Evolutionary conservation across 371 early-diverging fungal species (phyloP).

Genomic region (Apophysomyces sp.): DNA sequence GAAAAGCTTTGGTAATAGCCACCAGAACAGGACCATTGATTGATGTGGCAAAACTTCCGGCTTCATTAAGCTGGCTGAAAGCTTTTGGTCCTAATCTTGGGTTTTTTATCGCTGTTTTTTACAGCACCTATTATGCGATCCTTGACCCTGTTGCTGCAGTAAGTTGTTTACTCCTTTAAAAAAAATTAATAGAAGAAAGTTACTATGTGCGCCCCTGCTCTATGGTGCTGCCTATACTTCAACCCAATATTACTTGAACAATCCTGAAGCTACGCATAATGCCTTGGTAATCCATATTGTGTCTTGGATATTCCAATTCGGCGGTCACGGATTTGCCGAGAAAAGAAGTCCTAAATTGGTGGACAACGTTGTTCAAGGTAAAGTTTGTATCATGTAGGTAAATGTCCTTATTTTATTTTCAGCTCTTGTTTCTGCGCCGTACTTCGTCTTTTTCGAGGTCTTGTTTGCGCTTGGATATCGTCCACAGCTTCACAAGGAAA

Average conservation of each 20-base stretch:
- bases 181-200: neutral
- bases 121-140: slow-evolving; percentile 71
- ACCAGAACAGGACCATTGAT: slow-evolving; percentile 59
- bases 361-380: slow-evolving; percentile 84
- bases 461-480: slow-evolving; percentile 86
- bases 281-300: slow-evolving; percentile 62
- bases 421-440: slow-evolving; percentile 91
- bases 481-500: slow-evolving; percentile 64
- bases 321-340: slow-evolving; percentile 86
- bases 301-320: slow-evolving; percentile 89
- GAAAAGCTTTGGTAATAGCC: slow-evolving; percentile 58
- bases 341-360: slow-evolving; percentile 87
- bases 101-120: slow-evolving; percentile 54
- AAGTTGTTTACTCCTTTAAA: slow-evolving; percentile 6
- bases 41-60: slow-evolving; percentile 14
- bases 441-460: slow-evolving; percentile 92
- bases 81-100: slow-evolving; percentile 59
- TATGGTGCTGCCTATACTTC: slow-evolving; percentile 59
- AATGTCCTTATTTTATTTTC: slow-evolving; percentile 5
- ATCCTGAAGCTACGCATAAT: slow-evolving; percentile 51
- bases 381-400: neutral
- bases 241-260: slow-evolving; percentile 49
- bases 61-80: slow-evolving; percentile 14
- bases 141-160: slow-evolving; percentile 82
- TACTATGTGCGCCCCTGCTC: slow-evolving; percentile 61